Base-by-base conservation (phyloP, 2,329 filamentous ascomycete species). In the Achaetomium macrosporum region DNA sequence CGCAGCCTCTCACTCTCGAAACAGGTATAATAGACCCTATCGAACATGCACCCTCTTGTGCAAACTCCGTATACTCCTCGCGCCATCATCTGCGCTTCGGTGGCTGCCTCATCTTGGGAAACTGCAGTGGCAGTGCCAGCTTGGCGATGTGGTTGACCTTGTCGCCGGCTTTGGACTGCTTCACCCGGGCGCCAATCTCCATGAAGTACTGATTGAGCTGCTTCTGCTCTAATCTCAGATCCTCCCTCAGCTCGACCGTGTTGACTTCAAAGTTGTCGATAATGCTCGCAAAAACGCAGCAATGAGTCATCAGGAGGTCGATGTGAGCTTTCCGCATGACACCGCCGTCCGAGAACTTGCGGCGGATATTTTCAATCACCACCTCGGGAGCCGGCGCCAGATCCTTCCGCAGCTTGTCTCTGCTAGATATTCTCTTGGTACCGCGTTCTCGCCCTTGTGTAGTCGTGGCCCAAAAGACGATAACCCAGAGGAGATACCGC, bases 91-190 rank as follows among this genome's bases (percentile, higher is more conserved):
- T 60, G 33, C 60, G 55, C 40, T 58, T 59, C 33, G 64, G 61
- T 47, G 64, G 64, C 49, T 65, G 65, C 55, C 67, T 63, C 58
- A 71, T 63, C 72, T 86, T 90, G 1, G 92, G 93, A 67, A 96
- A 96, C 54, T 84, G 78, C 43, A 96, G 73, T 3, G 93, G 93
- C 57, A 96, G 69, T 61, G 78, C 81, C 63, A 97, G 72, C 61
- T 83, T 83, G 12, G 87, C 90, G 46, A 91, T 72, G 55, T 78
- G 71, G 30, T 69, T 62, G 53, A 68, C 68, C 54, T 71, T 77
- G 56, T 83, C 82, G 51, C 81, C 81, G 31, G 78, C 79, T 59
- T 83, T 76, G 53, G 79, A 75, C 59, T 75, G 71, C 66, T 77
- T 81, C 30, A 88, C 76, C 61, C 76, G 81, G 30, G 84, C 88